Evolutionary conservation across 2,329 filamentous ascomycete genomes (phyloP), one percentile per base, ranked within the genome.

Genomic region (Thielaviopsis ethacetica): DNA sequence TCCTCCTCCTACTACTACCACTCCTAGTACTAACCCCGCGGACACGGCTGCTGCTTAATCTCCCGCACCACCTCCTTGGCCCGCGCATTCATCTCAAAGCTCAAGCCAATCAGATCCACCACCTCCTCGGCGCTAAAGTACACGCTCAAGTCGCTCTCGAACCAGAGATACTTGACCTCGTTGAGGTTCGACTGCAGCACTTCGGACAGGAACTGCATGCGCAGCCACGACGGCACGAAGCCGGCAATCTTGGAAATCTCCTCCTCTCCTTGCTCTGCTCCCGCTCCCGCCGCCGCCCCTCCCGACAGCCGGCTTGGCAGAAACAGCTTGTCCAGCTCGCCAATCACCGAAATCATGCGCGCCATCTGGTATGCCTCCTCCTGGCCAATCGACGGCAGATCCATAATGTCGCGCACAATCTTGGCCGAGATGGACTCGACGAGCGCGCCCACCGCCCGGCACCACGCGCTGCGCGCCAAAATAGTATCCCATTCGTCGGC

Each of bases 121-220:
- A 84, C 79, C 70, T 85, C 82, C 4, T 76, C 75, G 7, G 72
- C 74, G 0, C 77, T 74, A 64, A 84, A 85, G 67, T 84, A 82
- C 44, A 84, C 67, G 62, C 81, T 83, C 50, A 85, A 71, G 67
- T 84, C 81, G 68, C 81, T 82, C 62, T 85, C 81, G 65, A 78
- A 75, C 82, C 82, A 85, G 44, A 85, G 68, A 62, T 74, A 84
- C 60, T 73, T 75, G 59, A 85, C 78, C 62, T 85, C 82, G 62
- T 77, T 78, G 57, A 85, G 71, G 65, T 85, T 84, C 64, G 81
- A 83, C 71, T 85, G 82, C 63, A 85, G 71, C 27, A 85, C 77
- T 67, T 85, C 79, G 62, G 77, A 78, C 19, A 85, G 71, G 64
- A 80, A 85, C 68, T 84, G 81, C 61, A 85, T 73, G 54, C 81